Conservation (phyloP, 805 yeast genomes). For the Komagataella pastoris region DNA sequence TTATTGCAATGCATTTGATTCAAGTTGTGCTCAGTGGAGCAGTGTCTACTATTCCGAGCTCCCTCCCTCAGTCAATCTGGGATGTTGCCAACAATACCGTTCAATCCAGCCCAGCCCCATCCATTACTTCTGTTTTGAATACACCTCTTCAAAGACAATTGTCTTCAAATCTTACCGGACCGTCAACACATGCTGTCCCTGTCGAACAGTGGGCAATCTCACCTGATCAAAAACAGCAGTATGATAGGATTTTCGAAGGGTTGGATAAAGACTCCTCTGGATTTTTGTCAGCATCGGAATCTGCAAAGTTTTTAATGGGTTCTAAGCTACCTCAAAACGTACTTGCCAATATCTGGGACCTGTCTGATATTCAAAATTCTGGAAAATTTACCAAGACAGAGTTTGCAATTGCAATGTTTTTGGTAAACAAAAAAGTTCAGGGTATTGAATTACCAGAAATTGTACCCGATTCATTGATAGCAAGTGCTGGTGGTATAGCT, state of each 20-base stretch:
- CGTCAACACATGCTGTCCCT: slow-evolving; percentile 7
- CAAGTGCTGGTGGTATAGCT: slow-evolving; percentile 11
- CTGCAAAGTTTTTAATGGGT: slow-evolving; percentile 80
- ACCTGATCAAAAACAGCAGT: slow-evolving; percentile 59
- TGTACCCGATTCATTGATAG: slow-evolving; percentile 50
- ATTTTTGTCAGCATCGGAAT: slow-evolving; percentile 57
- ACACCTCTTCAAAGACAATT: slow-evolving; percentile 2
- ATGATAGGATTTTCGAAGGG: slow-evolving; percentile 65
- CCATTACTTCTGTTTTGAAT: background rate
- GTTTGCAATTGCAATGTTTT: slow-evolving; percentile 86
- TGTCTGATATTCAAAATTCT: slow-evolving; percentile 78
- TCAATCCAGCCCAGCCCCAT: slow-evolving; percentile 7
- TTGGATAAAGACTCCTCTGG: slow-evolving; percentile 60
- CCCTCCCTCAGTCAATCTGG: slow-evolving; percentile 20
- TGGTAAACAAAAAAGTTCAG: slow-evolving; percentile 72
- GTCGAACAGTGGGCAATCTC: slow-evolving; percentile 52
- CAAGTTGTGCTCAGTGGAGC: slow-evolving; percentile 65
- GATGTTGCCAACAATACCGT: slow-evolving; percentile 9
- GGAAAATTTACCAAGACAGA: slow-evolving; percentile 74
- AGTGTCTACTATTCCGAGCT: slow-evolving; percentile 35
- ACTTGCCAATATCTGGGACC: slow-evolving; percentile 88
- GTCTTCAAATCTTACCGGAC: slow-evolving; percentile 4
- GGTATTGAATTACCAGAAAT: slow-evolving; percentile 69
- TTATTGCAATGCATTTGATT: slow-evolving; percentile 90
- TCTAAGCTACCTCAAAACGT: slow-evolving; percentile 78